Conservation (phyloP, 139 green algal species). For the Coccomyxa sp. region DNA sequence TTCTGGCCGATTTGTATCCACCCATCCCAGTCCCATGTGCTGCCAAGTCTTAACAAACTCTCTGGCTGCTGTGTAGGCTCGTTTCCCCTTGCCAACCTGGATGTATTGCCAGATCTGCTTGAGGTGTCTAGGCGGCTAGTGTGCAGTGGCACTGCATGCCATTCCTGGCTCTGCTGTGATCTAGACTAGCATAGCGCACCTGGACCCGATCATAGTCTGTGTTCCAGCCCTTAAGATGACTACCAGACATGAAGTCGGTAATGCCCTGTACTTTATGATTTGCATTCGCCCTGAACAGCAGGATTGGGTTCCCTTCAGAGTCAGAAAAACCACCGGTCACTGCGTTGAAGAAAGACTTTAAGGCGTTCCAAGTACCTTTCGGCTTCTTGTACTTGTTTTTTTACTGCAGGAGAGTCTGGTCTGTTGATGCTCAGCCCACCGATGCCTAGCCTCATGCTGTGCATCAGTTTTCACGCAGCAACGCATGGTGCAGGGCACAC, state of each 20-base stretch:
- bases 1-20: not conserved
- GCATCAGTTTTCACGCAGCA: too few relatives aligned
- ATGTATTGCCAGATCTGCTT: not conserved
- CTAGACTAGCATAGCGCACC: not conserved
- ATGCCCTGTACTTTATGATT: not conserved
- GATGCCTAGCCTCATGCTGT: too few relatives aligned
- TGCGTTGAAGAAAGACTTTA: too few relatives aligned
- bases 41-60: not conserved
- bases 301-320: too few relatives aligned
- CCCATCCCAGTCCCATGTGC: not conserved
- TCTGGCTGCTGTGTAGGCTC: not conserved
- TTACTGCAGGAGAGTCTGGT: too few relatives aligned
- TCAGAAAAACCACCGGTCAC: too few relatives aligned
- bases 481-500: too few relatives aligned
- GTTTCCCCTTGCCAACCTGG: not conserved
- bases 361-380: too few relatives aligned
- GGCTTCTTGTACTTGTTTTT: too few relatives aligned
- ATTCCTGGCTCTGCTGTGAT: not conserved
- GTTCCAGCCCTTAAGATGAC: not conserved
- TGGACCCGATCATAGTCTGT: not conserved
- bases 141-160: not conserved
- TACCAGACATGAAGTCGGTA: not conserved
- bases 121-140: not conserved
- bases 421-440: too few relatives aligned
- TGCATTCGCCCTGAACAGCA: not conserved